These are phyloP conservation scores for Boeremia lycopersici DNA, from an alignment of 2,329 filamentous ascomycete species.

Conservation along the genomic window DNA sequence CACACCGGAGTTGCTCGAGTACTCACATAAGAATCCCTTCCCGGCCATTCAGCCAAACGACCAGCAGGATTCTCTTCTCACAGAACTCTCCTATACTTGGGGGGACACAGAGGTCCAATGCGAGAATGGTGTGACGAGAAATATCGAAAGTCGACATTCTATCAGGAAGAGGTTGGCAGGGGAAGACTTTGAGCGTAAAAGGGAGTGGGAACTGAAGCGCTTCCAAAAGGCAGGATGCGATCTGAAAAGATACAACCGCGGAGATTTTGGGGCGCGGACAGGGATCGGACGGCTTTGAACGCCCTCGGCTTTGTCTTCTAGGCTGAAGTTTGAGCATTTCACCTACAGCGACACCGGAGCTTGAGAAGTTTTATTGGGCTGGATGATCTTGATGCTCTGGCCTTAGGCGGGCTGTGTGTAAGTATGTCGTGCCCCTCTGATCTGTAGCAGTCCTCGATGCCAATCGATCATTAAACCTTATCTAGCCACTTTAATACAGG, in stretches of 20 bases:
- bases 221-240: constrained; percentile 42
- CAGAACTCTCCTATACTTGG: constrained; percentile 43
- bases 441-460: background rate
- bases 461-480: constrained; percentile 10
- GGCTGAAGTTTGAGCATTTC: background rate
- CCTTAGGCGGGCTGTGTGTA: background rate
- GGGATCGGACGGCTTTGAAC: constrained; percentile 42
- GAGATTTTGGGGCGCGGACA: constrained; percentile 45
- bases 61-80: constrained; percentile 30
- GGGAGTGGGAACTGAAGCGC: constrained; percentile 42
- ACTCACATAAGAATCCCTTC: constrained; percentile 37
- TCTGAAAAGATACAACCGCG: constrained; percentile 44
- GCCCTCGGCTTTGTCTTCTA: background rate
- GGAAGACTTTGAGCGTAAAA: constrained; percentile 35
- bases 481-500: background rate
- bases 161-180: constrained; percentile 35
- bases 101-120: constrained; percentile 34
- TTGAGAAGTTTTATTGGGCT: background rate
- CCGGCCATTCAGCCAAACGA: constrained; percentile 34
- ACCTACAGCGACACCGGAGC: constrained; percentile 9
- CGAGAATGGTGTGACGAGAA: constrained; percentile 23
- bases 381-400: background rate
- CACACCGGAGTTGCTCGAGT: constrained; percentile 33
- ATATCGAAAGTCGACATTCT: constrained; percentile 22
- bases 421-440: background rate